Conservation (phyloP, 441 rosid species). For the Rhodomyrtus psidioides region DNA sequence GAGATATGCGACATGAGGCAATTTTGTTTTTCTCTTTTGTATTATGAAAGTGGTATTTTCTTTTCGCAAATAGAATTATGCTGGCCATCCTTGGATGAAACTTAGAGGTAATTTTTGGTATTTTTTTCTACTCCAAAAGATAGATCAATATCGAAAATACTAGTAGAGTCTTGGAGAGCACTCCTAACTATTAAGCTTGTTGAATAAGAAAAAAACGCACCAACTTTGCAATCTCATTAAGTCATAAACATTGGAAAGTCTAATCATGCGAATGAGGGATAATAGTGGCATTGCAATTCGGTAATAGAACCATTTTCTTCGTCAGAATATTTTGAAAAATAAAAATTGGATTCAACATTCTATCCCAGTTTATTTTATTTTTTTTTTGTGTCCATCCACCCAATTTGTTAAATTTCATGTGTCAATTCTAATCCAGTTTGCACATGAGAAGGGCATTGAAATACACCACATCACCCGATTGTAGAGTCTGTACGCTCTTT, state of each 20-base stretch:
- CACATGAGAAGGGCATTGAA: not conserved
- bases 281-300: not conserved
- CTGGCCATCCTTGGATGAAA: not conserved
- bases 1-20: not conserved
- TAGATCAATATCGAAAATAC: not conserved
- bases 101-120: not conserved
- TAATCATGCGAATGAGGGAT: not conserved
- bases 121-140: not conserved
- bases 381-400: accelerated
- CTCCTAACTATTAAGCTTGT: not conserved
- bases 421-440: not conserved
- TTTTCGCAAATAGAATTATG: not conserved
- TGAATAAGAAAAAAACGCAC: not conserved
- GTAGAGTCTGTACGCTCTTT: not conserved
- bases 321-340: too few species aligned
- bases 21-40: not conserved
- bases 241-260: not conserved
- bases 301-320: not conserved
- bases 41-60: not conserved
- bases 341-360: not conserved
- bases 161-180: not conserved
- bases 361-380: not conserved
- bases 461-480: not conserved
- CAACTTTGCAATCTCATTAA: not conserved
- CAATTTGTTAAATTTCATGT: not conserved